Conservation (phyloP, 345 rosid genomes). For the Cardamine resedifolia region DNA sequence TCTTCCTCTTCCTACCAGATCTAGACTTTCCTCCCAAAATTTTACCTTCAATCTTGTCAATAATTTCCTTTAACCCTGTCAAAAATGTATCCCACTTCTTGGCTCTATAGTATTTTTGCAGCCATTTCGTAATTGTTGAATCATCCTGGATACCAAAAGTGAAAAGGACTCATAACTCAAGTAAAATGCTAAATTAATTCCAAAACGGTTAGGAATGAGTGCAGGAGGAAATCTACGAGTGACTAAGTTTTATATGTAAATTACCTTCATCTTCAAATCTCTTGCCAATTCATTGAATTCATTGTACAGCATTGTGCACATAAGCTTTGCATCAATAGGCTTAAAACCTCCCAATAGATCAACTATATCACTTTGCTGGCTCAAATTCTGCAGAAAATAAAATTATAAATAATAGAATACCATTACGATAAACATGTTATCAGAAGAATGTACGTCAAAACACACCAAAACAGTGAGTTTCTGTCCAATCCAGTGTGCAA, state of each 20-base stretch:
- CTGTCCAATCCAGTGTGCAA: slow-evolving; percentile 80
- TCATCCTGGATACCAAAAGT: slow-evolving; percentile 52
- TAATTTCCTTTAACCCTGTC: slow-evolving; percentile 47
- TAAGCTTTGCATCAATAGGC: slow-evolving; percentile 74
- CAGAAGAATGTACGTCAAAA: slow-evolving; percentile 24
- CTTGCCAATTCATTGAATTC: slow-evolving; percentile 67
- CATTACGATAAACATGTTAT: not conserved
- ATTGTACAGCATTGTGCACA: slow-evolving; percentile 66
- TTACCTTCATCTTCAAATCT: slow-evolving; percentile 54
- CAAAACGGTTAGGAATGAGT: not conserved
- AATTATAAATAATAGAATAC: not conserved
- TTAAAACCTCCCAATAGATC: slow-evolving; percentile 95
- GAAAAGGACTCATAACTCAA: slow-evolving; percentile 24
- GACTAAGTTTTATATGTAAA: slow-evolving; percentile 1
- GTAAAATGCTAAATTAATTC: slow-evolving; percentile 12
- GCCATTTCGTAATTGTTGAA: slow-evolving; percentile 38
- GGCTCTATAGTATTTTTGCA: slow-evolving; percentile 45
- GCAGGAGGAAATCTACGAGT: not conserved
- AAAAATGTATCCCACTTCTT: slow-evolving; percentile 67
- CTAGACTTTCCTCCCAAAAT: slow-evolving; percentile 34
- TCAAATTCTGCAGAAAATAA: slow-evolving; percentile 64
- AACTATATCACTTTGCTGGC: slow-evolving; percentile 96
- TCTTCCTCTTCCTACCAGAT: slow-evolving; percentile 70
- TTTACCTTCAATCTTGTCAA: slow-evolving; percentile 34
- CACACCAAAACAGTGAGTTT: slow-evolving; percentile 87